Conservation (phyloP, 345 rosid genomes). For the Passiflora organensis region DNA sequence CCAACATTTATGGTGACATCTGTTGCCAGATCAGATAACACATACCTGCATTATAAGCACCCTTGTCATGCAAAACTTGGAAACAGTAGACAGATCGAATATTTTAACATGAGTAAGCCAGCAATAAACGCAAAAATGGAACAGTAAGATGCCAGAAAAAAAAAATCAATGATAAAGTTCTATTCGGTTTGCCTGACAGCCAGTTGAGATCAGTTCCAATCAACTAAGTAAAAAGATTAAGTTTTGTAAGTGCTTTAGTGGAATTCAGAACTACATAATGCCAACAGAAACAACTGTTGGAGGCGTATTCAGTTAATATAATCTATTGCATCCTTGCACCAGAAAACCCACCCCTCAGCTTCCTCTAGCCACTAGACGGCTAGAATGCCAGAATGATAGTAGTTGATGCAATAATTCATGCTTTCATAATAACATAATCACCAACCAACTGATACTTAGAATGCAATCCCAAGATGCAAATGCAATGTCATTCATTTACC, state of each 20-base stretch:
- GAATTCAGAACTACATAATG: no score
- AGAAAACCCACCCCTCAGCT: neutral
- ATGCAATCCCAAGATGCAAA: neutral
- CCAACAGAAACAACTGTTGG: no score
- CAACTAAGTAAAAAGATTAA: no score
- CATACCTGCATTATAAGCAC: conserved; percentile 44
- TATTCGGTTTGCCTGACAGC: neutral
- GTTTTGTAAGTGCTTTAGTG: no score
- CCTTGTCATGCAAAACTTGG: conserved; percentile 15
- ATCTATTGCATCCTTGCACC: no score
- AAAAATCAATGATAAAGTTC: neutral
- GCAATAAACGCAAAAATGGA: conserved; percentile 9
- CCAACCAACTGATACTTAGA: neutral
- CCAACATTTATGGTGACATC: conserved; percentile 66
- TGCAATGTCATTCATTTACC: neutral
- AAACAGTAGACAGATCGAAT: conserved; percentile 2
- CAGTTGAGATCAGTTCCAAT: no score
- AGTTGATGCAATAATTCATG: neutral
- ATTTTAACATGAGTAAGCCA: neutral
- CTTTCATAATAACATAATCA: neutral
- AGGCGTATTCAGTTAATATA: no score
- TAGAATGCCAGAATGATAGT: neutral
- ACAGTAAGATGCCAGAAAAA: neutral
- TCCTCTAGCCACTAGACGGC: neutral
- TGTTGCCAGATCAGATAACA: conserved; percentile 63